Evolutionary conservation across 495 filamentous ascomycete genomes (phyloP).

Genomic region (Terfezia boudieri): DNA sequence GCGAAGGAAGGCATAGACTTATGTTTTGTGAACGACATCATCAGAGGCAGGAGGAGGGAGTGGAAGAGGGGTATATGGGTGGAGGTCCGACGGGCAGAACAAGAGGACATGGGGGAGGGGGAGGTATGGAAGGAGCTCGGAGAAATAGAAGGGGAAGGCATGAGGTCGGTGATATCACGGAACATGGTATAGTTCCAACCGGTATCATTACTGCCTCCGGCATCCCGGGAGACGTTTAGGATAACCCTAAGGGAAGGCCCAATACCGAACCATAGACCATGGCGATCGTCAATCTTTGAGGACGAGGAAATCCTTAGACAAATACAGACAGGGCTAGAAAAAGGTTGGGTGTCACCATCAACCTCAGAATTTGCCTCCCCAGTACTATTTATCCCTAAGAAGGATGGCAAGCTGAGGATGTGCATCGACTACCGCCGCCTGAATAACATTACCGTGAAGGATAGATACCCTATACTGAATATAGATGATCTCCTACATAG

Average conservation of each 20-base stretch:
- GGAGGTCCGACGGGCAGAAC: background rate
- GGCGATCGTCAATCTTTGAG: background rate
- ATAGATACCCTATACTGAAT: too few relatives aligned
- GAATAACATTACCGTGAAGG: too few relatives aligned
- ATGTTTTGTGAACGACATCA: background rate
- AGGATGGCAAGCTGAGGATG: slow-evolving; percentile 19
- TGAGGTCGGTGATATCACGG: background rate
- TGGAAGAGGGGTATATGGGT: background rate
- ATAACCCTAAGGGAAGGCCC: too few relatives aligned
- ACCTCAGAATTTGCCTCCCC: slow-evolving; percentile 8
- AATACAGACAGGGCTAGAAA: background rate
- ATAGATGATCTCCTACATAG: too few relatives aligned
- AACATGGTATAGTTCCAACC: background rate
- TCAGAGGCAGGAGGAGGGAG: background rate
- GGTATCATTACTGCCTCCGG: background rate
- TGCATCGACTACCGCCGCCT: slow-evolving; percentile 31
- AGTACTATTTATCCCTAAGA: slow-evolving; percentile 23
- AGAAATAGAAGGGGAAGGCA: background rate
- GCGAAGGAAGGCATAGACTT: background rate
- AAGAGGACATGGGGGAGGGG: background rate
- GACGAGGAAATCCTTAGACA: background rate
- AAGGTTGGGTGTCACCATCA: background rate
- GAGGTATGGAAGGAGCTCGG: background rate
- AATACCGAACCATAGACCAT: background rate
- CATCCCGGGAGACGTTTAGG: background rate